Base-by-base conservation (phyloP, 1,139 yeast species). In the Nakaseomyces glabratus region DNA sequence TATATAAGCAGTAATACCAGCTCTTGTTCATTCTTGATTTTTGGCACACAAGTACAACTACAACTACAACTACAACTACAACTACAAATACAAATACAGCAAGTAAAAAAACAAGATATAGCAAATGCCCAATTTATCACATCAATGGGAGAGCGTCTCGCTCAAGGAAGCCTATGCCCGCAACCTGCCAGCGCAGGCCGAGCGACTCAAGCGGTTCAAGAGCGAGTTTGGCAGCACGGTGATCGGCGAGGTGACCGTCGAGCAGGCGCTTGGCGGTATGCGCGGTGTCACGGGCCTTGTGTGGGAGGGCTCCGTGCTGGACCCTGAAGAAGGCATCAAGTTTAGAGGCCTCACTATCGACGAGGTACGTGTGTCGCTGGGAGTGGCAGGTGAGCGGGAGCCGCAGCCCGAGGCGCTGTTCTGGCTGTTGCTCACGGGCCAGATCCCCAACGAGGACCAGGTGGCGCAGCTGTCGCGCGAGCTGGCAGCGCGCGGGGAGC, bases 231-330 rank as follows among this genome's bases (percentile, higher is more conserved):
- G 96, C 59, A 72, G 78, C 62, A 79, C 90, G 56, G 90, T 62
- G 43, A 84, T 90, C 55, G 97, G 95, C 52, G 95, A 90, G 68
- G 93, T 88, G 49, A 71, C 78, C 47, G 73, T 90, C 49, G 95
- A 85, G 67, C 97, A 90, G 70, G 95, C 95, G 37, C 90, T 90
- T 68, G 97, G 97, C 73, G 98, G 98, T 74, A 85, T 84, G 95
- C 80, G 96, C 69, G 96, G 96, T 64, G 82, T 88, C 69, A 84
- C 84, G 68, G 95, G 95, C 57, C 73, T 88, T 55, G 96, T 90
- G 43, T 90, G 97, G 97, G 97, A 90, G 72, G 98, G 98, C 57
- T 86, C 97, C 39, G 98, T 90, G 39, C 73, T 90, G 62, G 98
- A 90, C 66, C 93, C 98, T 52, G 81, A 81, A 49, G 98, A 90